A percentile compares a stretch with the other conserved stretches of the same genome.
Conservation (phyloP, 768 basidiomycete genomes). For the Xerocomellus chrysenteron region DNA sequence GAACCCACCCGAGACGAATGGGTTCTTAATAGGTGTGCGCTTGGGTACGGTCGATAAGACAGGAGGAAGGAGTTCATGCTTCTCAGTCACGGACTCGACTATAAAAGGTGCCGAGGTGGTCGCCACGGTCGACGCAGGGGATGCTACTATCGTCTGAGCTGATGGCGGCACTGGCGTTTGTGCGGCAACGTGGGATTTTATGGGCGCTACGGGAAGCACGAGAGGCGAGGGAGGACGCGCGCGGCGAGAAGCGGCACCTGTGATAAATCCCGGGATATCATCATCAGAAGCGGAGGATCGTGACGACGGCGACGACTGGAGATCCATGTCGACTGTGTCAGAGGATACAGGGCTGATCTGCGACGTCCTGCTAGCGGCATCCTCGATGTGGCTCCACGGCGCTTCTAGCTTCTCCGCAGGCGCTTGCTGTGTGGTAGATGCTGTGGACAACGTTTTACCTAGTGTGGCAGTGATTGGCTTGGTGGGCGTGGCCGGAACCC, state of each 20-base stretch:
- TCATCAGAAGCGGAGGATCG: slow-evolving; percentile 23
- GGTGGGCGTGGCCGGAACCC: slow-evolving; percentile 3
- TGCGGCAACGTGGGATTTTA: slow-evolving; percentile 5
- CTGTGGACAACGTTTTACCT: slow-evolving; percentile 11
- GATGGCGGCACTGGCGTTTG: slow-evolving; percentile 15
- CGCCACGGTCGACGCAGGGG: slow-evolving; percentile 17
- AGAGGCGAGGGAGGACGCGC: slow-evolving; percentile 25
- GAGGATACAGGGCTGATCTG: slow-evolving; percentile 34
- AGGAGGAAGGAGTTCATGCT: slow-evolving; percentile 2
- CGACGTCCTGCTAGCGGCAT: slow-evolving; percentile 27
- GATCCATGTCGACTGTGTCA: slow-evolving; percentile 35
- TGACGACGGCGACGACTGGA: slow-evolving; percentile 34
- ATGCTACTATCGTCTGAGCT: slow-evolving; percentile 17
- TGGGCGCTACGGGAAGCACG: slow-evolving; percentile 18
- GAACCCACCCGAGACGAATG: slow-evolving; percentile 54
- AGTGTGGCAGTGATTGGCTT: slow-evolving; percentile 2
- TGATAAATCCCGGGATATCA: slow-evolving; percentile 35
- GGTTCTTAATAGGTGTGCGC: slow-evolving; percentile 33
- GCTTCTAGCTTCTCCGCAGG: slow-evolving; percentile 15
- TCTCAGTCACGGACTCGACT: slow-evolving; percentile 11
- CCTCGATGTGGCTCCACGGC: slow-evolving; percentile 23
- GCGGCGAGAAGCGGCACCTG: slow-evolving; percentile 31
- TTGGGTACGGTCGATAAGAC: slow-evolving; percentile 5
- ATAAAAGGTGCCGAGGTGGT: slow-evolving; percentile 9
- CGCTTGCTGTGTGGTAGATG: slow-evolving; percentile 18